Percentiles rank a stretch among this genome's conserved stretches.
phyloP scores from a whole-genome alignment of 768 basidiomycete species.

The Trametes elegans region DNA sequence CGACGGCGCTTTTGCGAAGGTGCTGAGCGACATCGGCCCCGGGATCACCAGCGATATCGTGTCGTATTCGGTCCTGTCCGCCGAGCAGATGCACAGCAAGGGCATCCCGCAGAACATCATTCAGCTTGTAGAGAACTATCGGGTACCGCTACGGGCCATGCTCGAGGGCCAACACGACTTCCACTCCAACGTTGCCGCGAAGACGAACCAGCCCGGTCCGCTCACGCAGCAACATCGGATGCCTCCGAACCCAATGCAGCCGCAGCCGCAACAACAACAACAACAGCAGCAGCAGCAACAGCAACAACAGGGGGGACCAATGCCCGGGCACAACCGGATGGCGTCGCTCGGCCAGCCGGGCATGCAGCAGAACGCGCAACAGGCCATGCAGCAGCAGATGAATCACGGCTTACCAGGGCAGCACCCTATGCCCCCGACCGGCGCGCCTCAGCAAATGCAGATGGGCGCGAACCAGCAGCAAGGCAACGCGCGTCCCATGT shows the following conservation, averaged over 20 bases:
- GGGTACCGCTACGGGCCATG: constrained; percentile 31
- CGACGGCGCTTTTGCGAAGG: neutral
- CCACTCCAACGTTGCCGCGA: constrained; percentile 4
- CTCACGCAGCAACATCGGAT: constrained; percentile 5
- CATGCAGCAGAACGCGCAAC: neutral
- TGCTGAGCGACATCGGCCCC: constrained; percentile 25
- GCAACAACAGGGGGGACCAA: neutral
- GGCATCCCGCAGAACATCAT: constrained; percentile 52
- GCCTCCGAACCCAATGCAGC: constrained; percentile 7
- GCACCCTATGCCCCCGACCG: constrained; percentile 1
- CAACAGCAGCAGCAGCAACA: neutral
- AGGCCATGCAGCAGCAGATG: neutral
- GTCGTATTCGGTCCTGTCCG: constrained; percentile 43
- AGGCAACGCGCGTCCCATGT: neutral
- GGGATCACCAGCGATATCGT: constrained; percentile 45
- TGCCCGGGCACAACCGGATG: constrained; percentile 6
- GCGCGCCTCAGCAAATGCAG: constrained; percentile 6
- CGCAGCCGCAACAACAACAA: neutral
- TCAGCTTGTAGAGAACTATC: constrained; percentile 53
- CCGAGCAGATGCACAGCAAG: constrained; percentile 50
- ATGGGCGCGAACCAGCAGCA: neutral
- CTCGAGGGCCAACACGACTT: constrained; percentile 20
- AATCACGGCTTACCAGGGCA: neutral
- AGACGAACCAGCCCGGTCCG: neutral
- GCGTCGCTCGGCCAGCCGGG: neutral